These are phyloP conservation scores for Sporobolomyces phaffii DNA, from an alignment of 768 basidiomycete genomes.

Conservation along the genomic window DNA sequence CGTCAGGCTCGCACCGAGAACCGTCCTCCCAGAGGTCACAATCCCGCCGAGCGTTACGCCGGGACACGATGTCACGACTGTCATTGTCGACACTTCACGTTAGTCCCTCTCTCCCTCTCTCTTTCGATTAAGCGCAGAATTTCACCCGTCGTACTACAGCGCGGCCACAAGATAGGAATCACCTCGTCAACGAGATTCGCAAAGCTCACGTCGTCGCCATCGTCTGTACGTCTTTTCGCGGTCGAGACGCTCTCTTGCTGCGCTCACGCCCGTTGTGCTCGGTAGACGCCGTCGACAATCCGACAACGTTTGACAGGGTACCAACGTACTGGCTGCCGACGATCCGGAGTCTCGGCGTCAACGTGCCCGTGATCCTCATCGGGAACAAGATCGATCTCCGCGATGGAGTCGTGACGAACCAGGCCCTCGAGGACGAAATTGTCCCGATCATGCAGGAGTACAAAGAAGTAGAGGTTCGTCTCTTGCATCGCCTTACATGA, in stretches of 20 bases:
- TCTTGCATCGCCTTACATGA: background rate
- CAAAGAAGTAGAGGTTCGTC: slow-evolving; percentile 53
- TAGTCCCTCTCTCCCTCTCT: slow-evolving; percentile 43
- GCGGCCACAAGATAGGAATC: slow-evolving; percentile 72
- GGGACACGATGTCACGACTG: slow-evolving; percentile 85
- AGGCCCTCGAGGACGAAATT: slow-evolving; percentile 84
- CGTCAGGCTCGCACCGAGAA: slow-evolving; percentile 48
- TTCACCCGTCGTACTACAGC: slow-evolving; percentile 51
- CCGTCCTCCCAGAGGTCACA: slow-evolving; percentile 87
- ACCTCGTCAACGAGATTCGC: slow-evolving; percentile 89
- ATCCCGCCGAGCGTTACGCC: slow-evolving; percentile 96
- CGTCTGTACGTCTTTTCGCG: slow-evolving; percentile 57
- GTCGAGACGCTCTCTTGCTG: background rate
- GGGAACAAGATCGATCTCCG: slow-evolving; percentile 98
- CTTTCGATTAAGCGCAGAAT: background rate
- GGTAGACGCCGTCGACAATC: slow-evolving; percentile 74
- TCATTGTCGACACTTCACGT: slow-evolving; percentile 97
- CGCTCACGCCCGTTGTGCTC: background rate
- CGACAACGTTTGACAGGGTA: slow-evolving; percentile 92
- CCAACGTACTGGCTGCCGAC: slow-evolving; percentile 97
- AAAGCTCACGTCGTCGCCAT: slow-evolving; percentile 98
- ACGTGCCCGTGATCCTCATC: slow-evolving; percentile 94
- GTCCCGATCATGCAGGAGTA: slow-evolving; percentile 97
- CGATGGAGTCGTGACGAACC: slow-evolving; percentile 86
- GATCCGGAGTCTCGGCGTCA: slow-evolving; percentile 89